These are phyloP conservation scores for Aspergillus sojae DNA, from an alignment of 2,329 filamentous ascomycete species.

Conservation along the genomic window DNA sequence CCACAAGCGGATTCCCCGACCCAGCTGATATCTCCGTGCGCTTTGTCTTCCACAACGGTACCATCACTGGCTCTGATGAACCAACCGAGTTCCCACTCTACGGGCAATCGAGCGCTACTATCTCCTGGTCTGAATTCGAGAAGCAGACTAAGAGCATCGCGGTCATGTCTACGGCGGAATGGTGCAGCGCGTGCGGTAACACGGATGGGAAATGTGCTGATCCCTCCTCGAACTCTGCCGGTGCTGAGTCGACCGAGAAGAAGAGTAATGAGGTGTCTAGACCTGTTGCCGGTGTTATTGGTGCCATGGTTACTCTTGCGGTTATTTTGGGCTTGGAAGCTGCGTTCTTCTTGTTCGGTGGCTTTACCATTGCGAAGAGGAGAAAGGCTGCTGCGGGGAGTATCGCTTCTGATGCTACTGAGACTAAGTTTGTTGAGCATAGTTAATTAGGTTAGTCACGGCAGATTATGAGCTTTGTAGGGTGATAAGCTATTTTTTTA, in stretches of 20 bases:
- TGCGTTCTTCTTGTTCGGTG: conserved; percentile 57
- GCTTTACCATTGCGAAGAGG: conserved; percentile 62
- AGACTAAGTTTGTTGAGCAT: conserved; percentile 20
- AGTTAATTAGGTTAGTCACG: not conserved
- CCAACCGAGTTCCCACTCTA: conserved; percentile 62
- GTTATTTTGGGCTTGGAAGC: conserved; percentile 62
- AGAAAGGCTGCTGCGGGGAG: conserved; percentile 26
- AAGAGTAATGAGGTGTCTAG: conserved; percentile 60
- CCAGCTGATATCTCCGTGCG: conserved; percentile 58
- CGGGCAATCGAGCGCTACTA: conserved; percentile 56
- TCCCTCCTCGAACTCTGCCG: conserved; percentile 29
- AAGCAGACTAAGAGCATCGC: conserved; percentile 66
- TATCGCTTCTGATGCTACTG: conserved; percentile 18
- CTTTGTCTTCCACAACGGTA: conserved; percentile 67
- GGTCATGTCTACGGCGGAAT: conserved; percentile 64
- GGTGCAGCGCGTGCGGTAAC: conserved; percentile 78
- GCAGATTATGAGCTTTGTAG: not conserved
- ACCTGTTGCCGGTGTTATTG: conserved; percentile 79
- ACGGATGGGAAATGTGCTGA: conserved; percentile 64
- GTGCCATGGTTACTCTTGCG: conserved; percentile 68
- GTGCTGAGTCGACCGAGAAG: conserved; percentile 20
- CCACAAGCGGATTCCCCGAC: conserved; percentile 44
- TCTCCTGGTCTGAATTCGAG: conserved; percentile 73
- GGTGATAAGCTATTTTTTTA: not conserved
- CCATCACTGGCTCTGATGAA: conserved; percentile 47